These are phyloP conservation scores for Neonectria ditissima DNA, from an alignment of 2,329 filamentous ascomycete genomes.

Conservation along the genomic window DNA sequence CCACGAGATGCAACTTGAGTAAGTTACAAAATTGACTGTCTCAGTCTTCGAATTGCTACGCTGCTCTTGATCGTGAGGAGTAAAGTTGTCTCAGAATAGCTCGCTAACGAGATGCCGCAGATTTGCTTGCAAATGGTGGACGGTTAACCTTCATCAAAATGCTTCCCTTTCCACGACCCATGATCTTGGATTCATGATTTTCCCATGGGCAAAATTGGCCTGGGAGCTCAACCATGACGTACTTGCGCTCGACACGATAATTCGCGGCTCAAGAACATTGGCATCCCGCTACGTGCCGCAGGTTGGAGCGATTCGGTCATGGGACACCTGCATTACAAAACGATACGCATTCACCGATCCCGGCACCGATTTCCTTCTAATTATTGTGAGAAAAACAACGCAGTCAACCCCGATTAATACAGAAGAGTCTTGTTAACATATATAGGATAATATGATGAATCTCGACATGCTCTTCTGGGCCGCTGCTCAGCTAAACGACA, in stretches of 20 bases:
- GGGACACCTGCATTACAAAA: conserved; percentile 58
- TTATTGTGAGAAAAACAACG: conserved; percentile 50
- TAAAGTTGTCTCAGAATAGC: no score
- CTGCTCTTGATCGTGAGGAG: not conserved
- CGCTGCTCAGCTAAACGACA: conserved; percentile 48
- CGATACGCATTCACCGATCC: conserved; percentile 52
- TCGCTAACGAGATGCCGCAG: not conserved
- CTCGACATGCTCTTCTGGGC: conserved; percentile 58
- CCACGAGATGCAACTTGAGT: conserved; percentile 45
- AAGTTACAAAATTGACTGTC: not conserved
- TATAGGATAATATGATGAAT: conserved; percentile 55
- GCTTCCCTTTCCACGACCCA: conserved; percentile 52
- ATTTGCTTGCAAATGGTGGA: conserved; percentile 57
- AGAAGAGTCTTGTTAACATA: not conserved
- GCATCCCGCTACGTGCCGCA: conserved; percentile 50
- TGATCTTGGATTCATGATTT: conserved; percentile 59
- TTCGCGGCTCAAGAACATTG: conserved; percentile 51
- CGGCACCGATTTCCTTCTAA: conserved; percentile 52
- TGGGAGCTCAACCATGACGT: conserved; percentile 55
- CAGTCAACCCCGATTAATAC: no score
- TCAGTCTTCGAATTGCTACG: not conserved
- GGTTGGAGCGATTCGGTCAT: conserved; percentile 54
- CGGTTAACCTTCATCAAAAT: conserved; percentile 51
- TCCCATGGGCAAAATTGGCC: conserved; percentile 51
- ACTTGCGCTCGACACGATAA: conserved; percentile 50